Base-by-base conservation (phyloP, 352 stramenopile genomes). In the Pythium monospermum region DNA sequence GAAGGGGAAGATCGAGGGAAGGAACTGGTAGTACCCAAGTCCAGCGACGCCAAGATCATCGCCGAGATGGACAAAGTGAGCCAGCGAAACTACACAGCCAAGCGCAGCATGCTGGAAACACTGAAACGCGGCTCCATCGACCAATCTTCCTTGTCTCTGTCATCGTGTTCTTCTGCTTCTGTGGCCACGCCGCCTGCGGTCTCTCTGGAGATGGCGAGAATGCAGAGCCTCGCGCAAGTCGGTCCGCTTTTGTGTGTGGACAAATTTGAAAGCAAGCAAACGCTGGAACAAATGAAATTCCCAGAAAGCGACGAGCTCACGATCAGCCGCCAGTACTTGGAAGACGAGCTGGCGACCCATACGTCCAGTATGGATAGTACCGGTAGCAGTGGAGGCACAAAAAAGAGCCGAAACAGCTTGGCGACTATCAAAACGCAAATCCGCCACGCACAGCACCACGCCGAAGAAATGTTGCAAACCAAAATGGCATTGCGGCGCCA, bases 261-360 rank as follows among this genome's bases (percentile, higher is more conserved):
- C 58, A 59, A 59, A 25, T 65, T 68, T 18, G 57, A 62, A 41
- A 51, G 51, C 21, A 73, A 69, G 49, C 52, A 57, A 33, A 49
- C 59, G 11, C 35, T 40, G 3, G 27, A 41, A 6, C 48, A 47
- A n/a, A 50, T 69, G 13, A 36, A 57, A 3, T 83, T 87, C 25
- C 43, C 62, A 11, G 65, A 81, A 38, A 49, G 62, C 5, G 59
- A 66, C 16, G 73, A 83, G 27, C 46, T 84, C 31, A 68, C 66
- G 33, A 84, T 84, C 68, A 69, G 83, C 56, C 79, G 79, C 16
- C 40, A 63, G 16, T 85, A 87, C 36, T 55, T 87, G 19, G 69
- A 85, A 43, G 65, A 73, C 5, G 71, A 85, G 22, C 68, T 85
- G 2, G 66, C 65, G 4, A 80, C 79, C 38, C 3, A 60, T 21